Evolutionary conservation across 1,284 basidiomycete genomes (phyloP), one percentile per base, ranked within the genome.

Genomic region (Cryptococcus hybrid): DNA sequence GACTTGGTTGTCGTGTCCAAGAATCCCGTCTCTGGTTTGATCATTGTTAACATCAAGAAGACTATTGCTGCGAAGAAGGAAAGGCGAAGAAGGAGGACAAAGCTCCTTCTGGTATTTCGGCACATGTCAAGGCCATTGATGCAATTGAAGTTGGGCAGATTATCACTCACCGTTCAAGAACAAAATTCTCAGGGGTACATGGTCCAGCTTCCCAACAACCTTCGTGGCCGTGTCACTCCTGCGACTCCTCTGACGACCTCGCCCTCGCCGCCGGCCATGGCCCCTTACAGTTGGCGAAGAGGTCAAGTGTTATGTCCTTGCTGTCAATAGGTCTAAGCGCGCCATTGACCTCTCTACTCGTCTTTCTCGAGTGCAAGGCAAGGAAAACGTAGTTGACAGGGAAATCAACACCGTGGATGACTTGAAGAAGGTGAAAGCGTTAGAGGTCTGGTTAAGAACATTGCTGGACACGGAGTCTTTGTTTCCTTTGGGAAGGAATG

Each of bases 1-100:
- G 87, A 89, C 50, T 82, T 99, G 5, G 85, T 90, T 3, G 89
- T 99, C 15, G 88, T 93, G 30, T 89, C 90, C n/a, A 89, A 91
- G 67, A 93, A 92, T 73, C 81, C 85, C 1, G 92, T 90, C 65
- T 92, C 91, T 67, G 86, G 87, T 11, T 82, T 98, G 56, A 88
- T 97, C 57, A 88, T 97, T 60, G 89, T 95, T 48, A 88, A 88
- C 47, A 74, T 78, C 59, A 88, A 86, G 59, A 73, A 72, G 45
- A 37, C 42, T 30, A 2, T 34, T 18, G 8, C 50, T 13, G 11
- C 53, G 8, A 49, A 54, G 12, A 50, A 43, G 47, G 57, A 58
- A 52, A 54, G 40, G 53, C 18, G 7, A 58, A 61, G 47, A 37
- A 43, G 13, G 75, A 72, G 57, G 52, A 56, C 15, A 51, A 55